A percentile compares a stretch with the other conserved stretches of the same genome.
Conservation (phyloP, 352 stramenopile species). For the Thalassiosira hispida region DNA sequence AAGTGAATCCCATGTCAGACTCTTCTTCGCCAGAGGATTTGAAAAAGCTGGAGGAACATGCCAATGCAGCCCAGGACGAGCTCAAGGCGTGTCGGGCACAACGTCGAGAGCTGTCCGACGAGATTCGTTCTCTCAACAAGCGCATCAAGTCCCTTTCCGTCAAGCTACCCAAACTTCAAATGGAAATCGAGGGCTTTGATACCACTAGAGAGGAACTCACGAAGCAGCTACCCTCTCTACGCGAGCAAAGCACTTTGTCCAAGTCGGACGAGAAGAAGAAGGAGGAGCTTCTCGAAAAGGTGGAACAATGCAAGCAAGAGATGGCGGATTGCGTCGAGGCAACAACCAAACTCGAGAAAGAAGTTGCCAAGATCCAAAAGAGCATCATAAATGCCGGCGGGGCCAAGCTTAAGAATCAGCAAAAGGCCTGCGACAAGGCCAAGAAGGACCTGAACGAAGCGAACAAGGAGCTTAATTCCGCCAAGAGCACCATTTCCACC, state of each 20-base stretch:
- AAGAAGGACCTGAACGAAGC: slow-evolving; percentile 72
- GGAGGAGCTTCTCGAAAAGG: slow-evolving; percentile 86
- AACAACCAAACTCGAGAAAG: slow-evolving; percentile 68
- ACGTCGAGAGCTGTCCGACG: slow-evolving; percentile 76
- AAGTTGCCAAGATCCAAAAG: slow-evolving; percentile 93
- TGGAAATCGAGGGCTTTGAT: slow-evolving; percentile 87
- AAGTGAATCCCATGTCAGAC: slow-evolving; percentile 47
- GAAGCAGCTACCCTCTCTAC: slow-evolving; percentile 83
- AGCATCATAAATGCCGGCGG: slow-evolving; percentile 95
- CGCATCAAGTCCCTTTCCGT: slow-evolving; percentile 90
- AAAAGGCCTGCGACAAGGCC: slow-evolving; percentile 86
- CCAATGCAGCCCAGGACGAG: slow-evolving; percentile 61
- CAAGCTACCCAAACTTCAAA: slow-evolving; percentile 90
- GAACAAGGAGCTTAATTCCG: slow-evolving; percentile 74
- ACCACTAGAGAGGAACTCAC: slow-evolving; percentile 81
- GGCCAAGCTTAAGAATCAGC: slow-evolving; percentile 92
- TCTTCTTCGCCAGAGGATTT: slow-evolving; percentile 50
- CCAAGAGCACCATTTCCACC: slow-evolving; percentile 75
- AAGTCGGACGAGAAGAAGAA: slow-evolving; percentile 89
- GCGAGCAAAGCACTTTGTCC: slow-evolving; percentile 89
- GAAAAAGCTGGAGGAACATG: slow-evolving; percentile 69
- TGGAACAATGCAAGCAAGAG: slow-evolving; percentile 90
- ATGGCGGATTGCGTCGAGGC: slow-evolving; percentile 78
- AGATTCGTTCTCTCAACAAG: slow-evolving; percentile 88
- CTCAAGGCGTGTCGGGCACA: slow-evolving; percentile 70